Conservation (phyloP, 2,329 filamentous ascomycete genomes). For the Thielaviopsis populi region DNA sequence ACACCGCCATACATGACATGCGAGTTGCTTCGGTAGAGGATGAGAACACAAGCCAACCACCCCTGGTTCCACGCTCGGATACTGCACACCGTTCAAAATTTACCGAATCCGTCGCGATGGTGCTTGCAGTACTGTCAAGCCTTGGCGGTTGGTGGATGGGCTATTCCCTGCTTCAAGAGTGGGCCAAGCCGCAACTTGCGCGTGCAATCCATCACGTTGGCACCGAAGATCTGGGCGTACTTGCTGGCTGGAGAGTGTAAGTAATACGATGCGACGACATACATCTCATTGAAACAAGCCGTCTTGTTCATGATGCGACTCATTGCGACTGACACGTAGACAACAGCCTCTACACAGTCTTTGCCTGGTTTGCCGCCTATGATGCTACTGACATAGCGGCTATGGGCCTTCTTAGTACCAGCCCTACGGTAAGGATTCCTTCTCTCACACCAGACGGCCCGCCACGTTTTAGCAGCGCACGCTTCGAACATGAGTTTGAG, state of each 20-base stretch:
- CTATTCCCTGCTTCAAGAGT: slow-evolving; percentile 45
- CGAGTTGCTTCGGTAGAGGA: too few relatives aligned
- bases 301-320: not conserved
- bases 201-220: slow-evolving; percentile 49
- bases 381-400: slow-evolving; percentile 57
- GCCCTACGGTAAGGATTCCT: slow-evolving; percentile 44
- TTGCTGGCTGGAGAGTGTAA: slow-evolving; percentile 3
- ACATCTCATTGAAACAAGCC: not conserved
- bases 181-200: slow-evolving; percentile 51
- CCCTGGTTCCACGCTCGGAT: not conserved
- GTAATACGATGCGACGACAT: not conserved
- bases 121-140: slow-evolving; percentile 37
- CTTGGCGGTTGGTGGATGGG: slow-evolving; percentile 49
- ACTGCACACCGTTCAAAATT: slow-evolving; percentile 23
- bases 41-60: too few relatives aligned
- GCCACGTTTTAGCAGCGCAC: not conserved
- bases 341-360: slow-evolving; percentile 30
- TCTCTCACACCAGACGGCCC: not conserved
- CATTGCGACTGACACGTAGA: not conserved
- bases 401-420: slow-evolving; percentile 54
- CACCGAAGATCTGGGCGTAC: slow-evolving; percentile 24
- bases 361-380: slow-evolving; percentile 60
- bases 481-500: not conserved
- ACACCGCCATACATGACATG: too few relatives aligned
- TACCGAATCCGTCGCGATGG: slow-evolving; percentile 35